Percentiles rank a stretch among this genome's conserved stretches.
These are phyloP conservation scores for Ophiostoma himal-ulmi DNA, from an alignment of 2,329 filamentous ascomycete species.

Conservation along the genomic window DNA sequence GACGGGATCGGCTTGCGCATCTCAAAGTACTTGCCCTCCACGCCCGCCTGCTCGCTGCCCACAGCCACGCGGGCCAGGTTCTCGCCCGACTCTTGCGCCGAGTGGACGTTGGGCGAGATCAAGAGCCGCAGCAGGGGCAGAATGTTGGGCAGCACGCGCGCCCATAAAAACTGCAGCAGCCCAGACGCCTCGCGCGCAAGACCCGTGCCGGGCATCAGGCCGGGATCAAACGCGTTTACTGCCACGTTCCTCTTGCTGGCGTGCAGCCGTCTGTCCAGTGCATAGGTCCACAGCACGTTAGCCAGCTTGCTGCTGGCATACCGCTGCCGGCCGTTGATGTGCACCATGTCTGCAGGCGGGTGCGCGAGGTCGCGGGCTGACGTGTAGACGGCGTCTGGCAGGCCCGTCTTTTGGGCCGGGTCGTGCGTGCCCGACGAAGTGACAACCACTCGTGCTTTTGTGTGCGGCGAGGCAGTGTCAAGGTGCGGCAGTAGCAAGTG, in stretches of 20 bases:
- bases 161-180: conserved; percentile 24
- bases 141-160: conserved; percentile 23
- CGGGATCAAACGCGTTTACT: conserved; percentile 20
- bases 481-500: conserved; percentile 41
- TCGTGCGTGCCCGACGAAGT: conserved; percentile 44
- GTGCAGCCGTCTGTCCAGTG: conserved; percentile 33
- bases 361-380: conserved; percentile 19
- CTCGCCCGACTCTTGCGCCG: conserved; percentile 36
- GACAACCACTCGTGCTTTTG: conserved; percentile 39
- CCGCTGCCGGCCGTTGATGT: conserved; percentile 19
- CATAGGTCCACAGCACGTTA: conserved; percentile 40
- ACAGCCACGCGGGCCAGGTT: conserved; percentile 39
- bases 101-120: conserved; percentile 34
- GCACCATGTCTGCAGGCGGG: conserved; percentile 17
- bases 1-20: conserved; percentile 36
- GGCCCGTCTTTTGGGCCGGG: conserved; percentile 37
- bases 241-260: conserved; percentile 4
- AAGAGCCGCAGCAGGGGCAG: conserved; percentile 11
- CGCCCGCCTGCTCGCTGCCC: conserved; percentile 5
- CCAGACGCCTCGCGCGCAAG: conserved; percentile 34
- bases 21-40: conserved; percentile 39
- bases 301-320: conserved; percentile 23
- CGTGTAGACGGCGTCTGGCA: conserved; percentile 36
- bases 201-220: conserved; percentile 26
- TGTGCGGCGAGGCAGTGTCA: conserved; percentile 19